Evolutionary conservation across 208 protist genomes (phyloP).

Genomic region (Novymonas esmeraldas): DNA sequence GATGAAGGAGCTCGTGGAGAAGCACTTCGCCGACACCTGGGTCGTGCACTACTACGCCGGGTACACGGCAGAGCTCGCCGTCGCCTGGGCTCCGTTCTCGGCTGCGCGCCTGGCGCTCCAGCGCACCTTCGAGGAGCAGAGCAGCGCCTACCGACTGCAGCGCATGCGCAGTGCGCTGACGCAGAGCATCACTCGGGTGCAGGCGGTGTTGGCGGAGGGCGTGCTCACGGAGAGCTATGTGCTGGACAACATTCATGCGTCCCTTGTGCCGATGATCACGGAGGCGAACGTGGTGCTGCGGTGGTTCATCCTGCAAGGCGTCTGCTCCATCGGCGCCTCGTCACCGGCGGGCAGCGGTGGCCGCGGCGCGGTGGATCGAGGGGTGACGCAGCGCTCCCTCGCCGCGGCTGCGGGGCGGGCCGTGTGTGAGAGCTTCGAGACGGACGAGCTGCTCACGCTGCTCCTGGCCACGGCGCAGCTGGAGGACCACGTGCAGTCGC

Average conservation of each 20-base stretch:
- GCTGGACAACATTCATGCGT: slow-evolving; percentile 88
- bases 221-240: slow-evolving; percentile 95
- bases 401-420: slow-evolving; percentile 30
- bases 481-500: slow-evolving; percentile 91
- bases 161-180: slow-evolving; percentile 49
- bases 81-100: slow-evolving; percentile 93
- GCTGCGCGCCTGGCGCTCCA: slow-evolving; percentile 92
- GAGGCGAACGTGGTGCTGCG: slow-evolving; percentile 95
- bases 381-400: slow-evolving; percentile 7
- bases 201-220: slow-evolving; percentile 80
- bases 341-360: background rate
- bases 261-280: slow-evolving; percentile 89
- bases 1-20: slow-evolving; percentile 99
- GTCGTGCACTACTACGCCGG: slow-evolving; percentile 98
- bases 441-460: slow-evolving; percentile 86
- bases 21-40: slow-evolving; percentile 99
- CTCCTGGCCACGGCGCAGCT: slow-evolving; percentile 95
- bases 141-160: slow-evolving; percentile 73
- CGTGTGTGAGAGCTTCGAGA: slow-evolving; percentile 34
- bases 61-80: slow-evolving; percentile 92
- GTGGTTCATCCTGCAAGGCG: slow-evolving; percentile 95
- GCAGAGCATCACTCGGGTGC: slow-evolving; percentile 40
- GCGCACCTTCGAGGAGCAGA: slow-evolving; percentile 84
- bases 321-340: slow-evolving; percentile 11
- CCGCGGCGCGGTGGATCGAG: slow-evolving; percentile 19